Evolutionary conservation across 305 asterid species (phyloP).

Genomic region (Solanum hybrid): DNA sequence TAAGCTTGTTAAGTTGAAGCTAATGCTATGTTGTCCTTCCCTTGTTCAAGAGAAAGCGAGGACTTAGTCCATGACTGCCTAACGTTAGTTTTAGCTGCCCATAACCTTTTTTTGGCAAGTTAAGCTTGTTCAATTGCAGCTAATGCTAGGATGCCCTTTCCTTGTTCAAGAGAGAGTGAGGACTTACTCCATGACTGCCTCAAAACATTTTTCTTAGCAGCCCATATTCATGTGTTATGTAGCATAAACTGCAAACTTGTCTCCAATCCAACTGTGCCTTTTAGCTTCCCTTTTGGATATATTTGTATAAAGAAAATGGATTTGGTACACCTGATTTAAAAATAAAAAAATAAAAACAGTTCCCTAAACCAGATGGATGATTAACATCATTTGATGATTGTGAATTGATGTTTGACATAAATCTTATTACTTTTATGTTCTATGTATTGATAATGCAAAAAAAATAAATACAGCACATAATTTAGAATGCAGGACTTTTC

Average conservation of each 20-base stretch:
- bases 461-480: background rate
- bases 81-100: background rate
- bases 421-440: background rate
- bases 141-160: background rate
- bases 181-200: background rate
- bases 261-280: background rate
- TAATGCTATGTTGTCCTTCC: background rate
- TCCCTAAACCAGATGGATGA: background rate
- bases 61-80: background rate
- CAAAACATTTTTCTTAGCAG: background rate
- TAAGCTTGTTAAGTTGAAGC: background rate
- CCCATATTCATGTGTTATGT: background rate
- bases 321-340: background rate
- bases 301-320: background rate
- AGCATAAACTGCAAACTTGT: background rate
- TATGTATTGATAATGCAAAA: background rate
- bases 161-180: background rate
- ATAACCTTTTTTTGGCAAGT: background rate
- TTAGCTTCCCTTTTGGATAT: background rate
- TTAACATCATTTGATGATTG: background rate
- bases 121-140: background rate
- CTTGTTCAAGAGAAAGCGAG: background rate
- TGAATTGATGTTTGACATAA: background rate
- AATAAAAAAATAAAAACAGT: background rate
- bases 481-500: background rate